phyloP scores from a whole-genome alignment of 2,329 filamentous ascomycete genomes.

The Penicillium verrucosum region DNA sequence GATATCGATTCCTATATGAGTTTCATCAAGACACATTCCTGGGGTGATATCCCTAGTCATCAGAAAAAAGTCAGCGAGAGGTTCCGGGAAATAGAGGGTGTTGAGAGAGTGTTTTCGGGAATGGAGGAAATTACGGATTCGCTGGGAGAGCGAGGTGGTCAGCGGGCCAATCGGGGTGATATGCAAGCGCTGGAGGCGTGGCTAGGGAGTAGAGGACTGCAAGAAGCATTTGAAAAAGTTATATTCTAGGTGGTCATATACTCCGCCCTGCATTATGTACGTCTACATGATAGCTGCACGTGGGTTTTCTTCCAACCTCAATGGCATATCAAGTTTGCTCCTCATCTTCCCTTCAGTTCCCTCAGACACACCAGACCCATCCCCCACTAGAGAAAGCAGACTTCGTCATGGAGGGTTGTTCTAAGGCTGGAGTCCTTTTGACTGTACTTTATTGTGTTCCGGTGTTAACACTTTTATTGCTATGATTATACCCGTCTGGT shows the following conservation, averaged over 20 bases:
- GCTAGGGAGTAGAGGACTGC: conserved; percentile 25
- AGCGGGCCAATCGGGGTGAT: conserved; percentile 34
- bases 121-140: conserved; percentile 38
- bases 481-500: no score
- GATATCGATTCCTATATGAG: conserved; percentile 59
- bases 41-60: conserved; percentile 60
- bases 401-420: no score
- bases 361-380: no score
- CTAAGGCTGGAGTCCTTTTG: no score
- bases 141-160: conserved; percentile 31
- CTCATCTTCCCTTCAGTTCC: no score
- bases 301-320: background rate
- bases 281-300: background rate
- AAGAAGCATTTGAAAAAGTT: conserved; percentile 32
- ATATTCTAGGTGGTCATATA: conserved; percentile 25
- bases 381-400: no score
- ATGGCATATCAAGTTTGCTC: background rate
- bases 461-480: no score
- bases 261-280: background rate
- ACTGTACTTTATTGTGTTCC: no score
- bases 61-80: conserved; percentile 62
- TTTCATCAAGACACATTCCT: conserved; percentile 62
- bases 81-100: conserved; percentile 43
- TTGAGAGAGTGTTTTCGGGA: conserved; percentile 27
- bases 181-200: conserved; percentile 36